Percentiles rank a stretch among this genome's conserved stretches.
Evolutionary conservation across 768 basidiomycete species (phyloP).

Genomic region (Suillus fuscotomentosus): DNA sequence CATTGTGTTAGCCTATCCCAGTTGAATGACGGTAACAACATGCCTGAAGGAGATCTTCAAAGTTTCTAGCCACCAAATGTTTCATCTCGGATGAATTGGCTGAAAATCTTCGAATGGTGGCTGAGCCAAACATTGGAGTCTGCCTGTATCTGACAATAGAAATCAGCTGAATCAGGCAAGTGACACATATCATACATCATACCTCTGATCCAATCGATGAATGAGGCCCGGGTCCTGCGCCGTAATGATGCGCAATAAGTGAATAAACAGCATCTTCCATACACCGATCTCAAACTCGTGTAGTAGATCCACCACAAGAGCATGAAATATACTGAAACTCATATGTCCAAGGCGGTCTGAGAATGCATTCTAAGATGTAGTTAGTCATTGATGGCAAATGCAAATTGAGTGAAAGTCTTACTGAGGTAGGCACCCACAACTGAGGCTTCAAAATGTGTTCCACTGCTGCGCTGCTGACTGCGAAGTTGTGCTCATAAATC

Average conservation of each 20-base stretch:
- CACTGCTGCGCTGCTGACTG: not conserved
- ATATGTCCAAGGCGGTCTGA: constrained; percentile 16
- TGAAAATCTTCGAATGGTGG: constrained; percentile 28
- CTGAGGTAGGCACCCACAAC: not conserved
- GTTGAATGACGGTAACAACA: not conserved
- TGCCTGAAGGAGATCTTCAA: constrained; percentile 35
- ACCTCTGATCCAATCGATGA: not conserved
- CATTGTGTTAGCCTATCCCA: not conserved
- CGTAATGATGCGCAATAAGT: constrained; percentile 32
- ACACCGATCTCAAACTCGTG: constrained; percentile 39
- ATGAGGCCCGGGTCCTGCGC: not conserved
- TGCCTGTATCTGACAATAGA: not conserved
- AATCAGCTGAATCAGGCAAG: not conserved
- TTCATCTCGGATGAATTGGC: constrained; percentile 33
- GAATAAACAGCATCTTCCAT: constrained; percentile 34
- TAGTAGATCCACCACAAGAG: constrained; percentile 34
- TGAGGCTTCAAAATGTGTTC: not conserved
- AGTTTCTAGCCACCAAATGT: constrained; percentile 33
- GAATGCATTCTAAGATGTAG: constrained; percentile 33
- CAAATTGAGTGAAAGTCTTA: not conserved
- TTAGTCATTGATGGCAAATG: too few relatives aligned
- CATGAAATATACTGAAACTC: constrained; percentile 22
- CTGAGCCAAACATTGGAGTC: constrained; percentile 28
- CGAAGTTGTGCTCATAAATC: not conserved
- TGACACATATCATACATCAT: too few relatives aligned